Evolutionary conservation across 768 basidiomycete species (phyloP).

Genomic region (Mycena rebaudengoi): DNA sequence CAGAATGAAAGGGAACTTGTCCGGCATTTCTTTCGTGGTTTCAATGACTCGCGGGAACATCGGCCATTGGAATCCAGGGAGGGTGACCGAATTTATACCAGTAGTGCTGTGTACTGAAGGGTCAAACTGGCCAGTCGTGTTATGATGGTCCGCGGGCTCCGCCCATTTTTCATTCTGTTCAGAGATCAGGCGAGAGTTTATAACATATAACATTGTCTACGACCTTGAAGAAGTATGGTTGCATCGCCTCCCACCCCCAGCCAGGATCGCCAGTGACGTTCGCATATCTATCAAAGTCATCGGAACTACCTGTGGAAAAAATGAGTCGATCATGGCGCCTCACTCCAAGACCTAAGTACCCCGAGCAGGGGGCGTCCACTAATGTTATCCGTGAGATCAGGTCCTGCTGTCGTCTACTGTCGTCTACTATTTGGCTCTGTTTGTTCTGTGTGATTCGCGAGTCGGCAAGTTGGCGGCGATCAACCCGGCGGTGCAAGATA

Average conservation of each 20-base stretch:
- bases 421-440: no score
- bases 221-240: constrained; percentile 42
- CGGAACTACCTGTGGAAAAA: no score
- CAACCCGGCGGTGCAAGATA: no score
- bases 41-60: constrained; percentile 42
- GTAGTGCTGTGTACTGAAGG: constrained; percentile 45
- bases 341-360: no score
- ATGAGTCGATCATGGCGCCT: no score
- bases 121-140: constrained; percentile 46
- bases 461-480: no score
- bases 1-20: constrained; percentile 37
- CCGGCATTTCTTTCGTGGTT: constrained; percentile 37
- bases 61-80: constrained; percentile 40
- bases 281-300: constrained; percentile 43
- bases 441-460: no score
- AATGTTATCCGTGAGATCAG: no score
- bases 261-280: constrained; percentile 41
- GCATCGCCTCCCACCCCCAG: constrained; percentile 45
- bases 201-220: not conserved
- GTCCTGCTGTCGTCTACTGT: no score
- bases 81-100: constrained; percentile 42
- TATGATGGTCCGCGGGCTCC: constrained; percentile 46
- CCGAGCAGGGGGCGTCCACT: no score
- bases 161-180: constrained; percentile 51
- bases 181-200: not conserved